Base-by-base conservation (phyloP, 257 asterid genomes). In the Eustoma russellianum region DNA sequence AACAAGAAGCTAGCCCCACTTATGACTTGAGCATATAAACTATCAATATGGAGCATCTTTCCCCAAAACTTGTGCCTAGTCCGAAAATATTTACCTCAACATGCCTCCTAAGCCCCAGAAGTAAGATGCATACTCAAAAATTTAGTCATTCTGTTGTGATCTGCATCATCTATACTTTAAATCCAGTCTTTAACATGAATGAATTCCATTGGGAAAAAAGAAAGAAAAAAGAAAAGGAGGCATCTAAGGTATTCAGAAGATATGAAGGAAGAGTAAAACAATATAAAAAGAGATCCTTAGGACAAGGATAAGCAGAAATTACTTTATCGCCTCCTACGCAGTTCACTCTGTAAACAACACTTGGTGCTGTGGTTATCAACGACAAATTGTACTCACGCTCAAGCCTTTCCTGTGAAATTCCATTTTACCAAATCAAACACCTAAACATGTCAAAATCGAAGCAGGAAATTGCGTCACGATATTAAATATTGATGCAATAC, bases 341-440 rank as follows among this genome's bases (percentile, higher is more conserved):
- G 72, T 76, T 65, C 76, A 92, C 97, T 70, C 69, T 72, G 78
- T 88, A 92, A 62, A 92, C 97, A 58, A 92, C 98, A 78, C 97
- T 92, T 48, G 95, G 97, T 43, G 97, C 95, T 51, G 98, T 92
- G 67, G 95, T 92, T 62, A 92, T 92, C 17, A 92, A 79, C 50
- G 79, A 77, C 82, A 92, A 85, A 74, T 83, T 81, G 79, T 88
- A 92, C 77, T 92, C 97, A 15, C 94, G 94, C 71, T 92, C 98
- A 59, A 92, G 88, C 82, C 95, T 83, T 78, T 88, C 98, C 98
- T 92, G 93, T 65, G 60, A 66, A 66, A 69, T 11, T 66, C 24
- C 48, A 34, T 44, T 40, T 40, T 46, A 41, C 41, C 15, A 43
- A 48, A 48, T 28, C 38, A 7, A 30, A 43, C 40, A 61, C 17